Conservation (phyloP, 2,329 filamentous ascomycete genomes). For the Neoarthrinium moseri region DNA sequence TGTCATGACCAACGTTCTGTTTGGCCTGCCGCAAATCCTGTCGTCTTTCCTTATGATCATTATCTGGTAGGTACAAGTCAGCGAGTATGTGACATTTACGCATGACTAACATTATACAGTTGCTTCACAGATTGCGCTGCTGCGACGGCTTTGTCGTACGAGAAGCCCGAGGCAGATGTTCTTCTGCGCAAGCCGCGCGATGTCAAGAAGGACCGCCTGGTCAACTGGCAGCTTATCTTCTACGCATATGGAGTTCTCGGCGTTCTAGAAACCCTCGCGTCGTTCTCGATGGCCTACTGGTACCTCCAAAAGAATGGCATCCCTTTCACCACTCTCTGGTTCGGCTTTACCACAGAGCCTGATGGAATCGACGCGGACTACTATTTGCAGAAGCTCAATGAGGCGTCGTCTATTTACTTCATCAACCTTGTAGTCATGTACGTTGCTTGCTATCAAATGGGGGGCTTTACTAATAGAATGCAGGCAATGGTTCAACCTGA, state of each 20-base stretch:
- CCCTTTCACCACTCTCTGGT: constrained; percentile 64
- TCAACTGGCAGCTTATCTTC: constrained; percentile 70
- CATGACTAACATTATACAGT: constrained; percentile 29
- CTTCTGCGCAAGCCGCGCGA: constrained; percentile 67
- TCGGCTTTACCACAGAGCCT: constrained; percentile 60
- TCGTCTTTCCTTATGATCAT: constrained; percentile 73
- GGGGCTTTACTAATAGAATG: neutral
- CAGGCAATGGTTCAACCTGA: constrained; percentile 72
- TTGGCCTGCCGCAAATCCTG: constrained; percentile 71
- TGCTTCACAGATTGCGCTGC: constrained; percentile 78
- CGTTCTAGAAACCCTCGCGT: constrained; percentile 57
- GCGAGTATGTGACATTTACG: too few species aligned
- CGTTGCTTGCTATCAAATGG: constrained; percentile 21
- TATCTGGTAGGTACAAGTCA: constrained; percentile 54
- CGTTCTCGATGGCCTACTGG: constrained; percentile 67
- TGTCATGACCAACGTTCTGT: constrained; percentile 69
- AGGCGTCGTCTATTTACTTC: constrained; percentile 74
- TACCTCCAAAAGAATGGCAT: constrained; percentile 63
- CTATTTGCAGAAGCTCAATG: constrained; percentile 55
- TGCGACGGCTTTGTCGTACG: constrained; percentile 72
- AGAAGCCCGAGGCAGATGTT: constrained; percentile 74
- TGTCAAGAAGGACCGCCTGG: constrained; percentile 67
- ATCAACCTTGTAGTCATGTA: constrained; percentile 78
- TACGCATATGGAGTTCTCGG: constrained; percentile 74
- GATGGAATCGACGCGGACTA: constrained; percentile 50